Evolutionary conservation across 192 early-diverging fungal species (phyloP), one percentile per base, ranked within the genome.

Genomic region (Mortierella claussenii): DNA sequence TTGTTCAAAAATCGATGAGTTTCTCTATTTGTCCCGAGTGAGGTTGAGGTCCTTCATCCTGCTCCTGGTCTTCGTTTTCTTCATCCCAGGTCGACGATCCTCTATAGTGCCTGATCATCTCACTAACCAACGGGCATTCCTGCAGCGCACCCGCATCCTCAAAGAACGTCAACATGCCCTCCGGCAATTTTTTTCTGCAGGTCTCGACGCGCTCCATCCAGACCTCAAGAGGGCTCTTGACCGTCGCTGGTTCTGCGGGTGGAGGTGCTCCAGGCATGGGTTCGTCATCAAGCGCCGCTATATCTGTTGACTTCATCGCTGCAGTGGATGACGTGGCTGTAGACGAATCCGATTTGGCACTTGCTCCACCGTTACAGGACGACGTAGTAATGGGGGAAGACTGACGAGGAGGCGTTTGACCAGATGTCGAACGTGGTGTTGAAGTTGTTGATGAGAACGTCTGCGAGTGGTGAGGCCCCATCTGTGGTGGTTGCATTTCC

Each of bases 151-250:
- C 40, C 9, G 69, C 44, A 0, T 55, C 37, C n/a, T 56, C 43
- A 33, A 40, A 40, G 13, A 40, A 10, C 13, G 37, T 40, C 37
- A 40, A 13, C 37, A 40, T 40, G 13, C 13, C 37, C 37, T 40
- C 37, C 37, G 37, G 37, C 37, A 40, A 40, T 7, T 40, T 10
- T 40, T 40, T 51, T 55, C 49, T 28, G 23, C 61, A 58, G 4
- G 11, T 18, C 0, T 62, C 52, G 2, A 62, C 34, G 9, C 60
- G 53, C 2, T 62, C 60, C n/a, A 26, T 6, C 37, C 37, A 40
- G 37, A 40, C 8, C 13, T 40, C 37, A 40, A 40, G 37, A 7
- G 37, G 37, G 42, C 57, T 70, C 48, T 61, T 70, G 18, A 9
- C 32, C 12, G n/a, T 30, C 24, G 42, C 17, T 24, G 47, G 48